Evolutionary conservation across 768 basidiomycete genomes (phyloP), one percentile per base, ranked within the genome.

Genomic region (Panaeolus cyanescens): DNA sequence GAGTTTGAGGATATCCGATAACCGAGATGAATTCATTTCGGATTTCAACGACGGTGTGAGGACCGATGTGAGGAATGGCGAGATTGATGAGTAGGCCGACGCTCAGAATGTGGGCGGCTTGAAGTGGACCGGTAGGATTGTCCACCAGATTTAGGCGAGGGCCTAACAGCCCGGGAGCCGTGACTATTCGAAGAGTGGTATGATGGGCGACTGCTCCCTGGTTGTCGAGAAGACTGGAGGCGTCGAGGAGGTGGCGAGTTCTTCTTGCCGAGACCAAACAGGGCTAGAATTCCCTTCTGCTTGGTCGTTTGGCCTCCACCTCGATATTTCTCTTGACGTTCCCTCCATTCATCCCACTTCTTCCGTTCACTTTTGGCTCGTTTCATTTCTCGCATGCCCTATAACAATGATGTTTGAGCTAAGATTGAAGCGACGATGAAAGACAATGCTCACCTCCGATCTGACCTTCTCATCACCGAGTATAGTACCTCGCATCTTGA

Each of bases 401-500:
- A 65, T 7, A 58, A 60, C 36, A 39, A 59, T 32, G 2, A 32
- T 8, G 13, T 34, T 25, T 5, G 45, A 36, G 60, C 42, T 22
- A 59, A 32, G 28, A 30, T 34, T 39, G 20, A 59, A 45, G 55
- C 25, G 42, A 50, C 30, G 13, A 57, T 58, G 37, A n/a, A 22
- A 19, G 10, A 13, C 7, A 13, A 54, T 53, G 61, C 71, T 50
- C 64, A 83, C 84, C 72, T 75, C 82, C 57, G 71, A 79, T 63
- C 89, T 80, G 53, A 88, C 74, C 19, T 64, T 67, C 68, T 91
- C 89, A 68, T 89, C 79, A 33, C 88, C 89, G 32, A 80, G 69
- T 32, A 91, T 77, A 12, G 90, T 91, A 25, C 89, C 90, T 62
- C 90, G 82, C 83, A 87, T 83, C 73, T 91, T 92, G n/a, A 86